Base-by-base conservation (phyloP, 2,329 filamentous ascomycete species). In the Rhynchosporium graminicola region DNA sequence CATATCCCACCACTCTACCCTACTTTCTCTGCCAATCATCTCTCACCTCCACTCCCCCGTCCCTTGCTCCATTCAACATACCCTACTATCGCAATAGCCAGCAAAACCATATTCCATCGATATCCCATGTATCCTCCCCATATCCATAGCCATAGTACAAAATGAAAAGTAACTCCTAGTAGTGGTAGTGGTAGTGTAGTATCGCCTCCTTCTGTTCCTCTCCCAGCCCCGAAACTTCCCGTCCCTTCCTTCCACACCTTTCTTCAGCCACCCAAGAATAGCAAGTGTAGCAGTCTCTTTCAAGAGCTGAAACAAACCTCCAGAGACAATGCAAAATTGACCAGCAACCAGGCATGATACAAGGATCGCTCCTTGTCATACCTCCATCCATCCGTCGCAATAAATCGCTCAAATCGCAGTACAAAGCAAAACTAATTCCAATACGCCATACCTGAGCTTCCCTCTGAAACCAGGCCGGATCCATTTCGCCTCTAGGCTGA, bases 71-170 rank as follows among this genome's bases (percentile, higher is more conserved):
- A 1, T 1, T 20, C 20, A 20, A 20, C 20, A 20, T 20, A 20
- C 20, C 20, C 20, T 20, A 20, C 20, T 20, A 20, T 20, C 20
- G 20, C 20, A 20, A 20, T 20, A 20, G 20, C 20, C 20, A 20
- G 20, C 20, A 20, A 20, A 20, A 20, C 20, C 20, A 20, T 20
- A 20, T 20, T 20, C 20, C 20, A 20, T 20, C 20, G 1, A 20
- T 20, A 20, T 20, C 20, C 20, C 20, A 20, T 20, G 20, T 20
- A 20, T 20, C 20, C 20, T 20, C 20, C 20, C 20, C 20, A 20
- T 20, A 20, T 36, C 51, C 51, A 33, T 45, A 56, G 42, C 52
- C 52, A 56, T 56, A 31, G 52, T 56, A 56, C 52, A 56, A 56
- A 56, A 43, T 43, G 31, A 42, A 40, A 56, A 31, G 38, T 20